Base-by-base conservation (phyloP, 192 early-diverging fungal species). In the Gaertneriomyces sp. region DNA sequence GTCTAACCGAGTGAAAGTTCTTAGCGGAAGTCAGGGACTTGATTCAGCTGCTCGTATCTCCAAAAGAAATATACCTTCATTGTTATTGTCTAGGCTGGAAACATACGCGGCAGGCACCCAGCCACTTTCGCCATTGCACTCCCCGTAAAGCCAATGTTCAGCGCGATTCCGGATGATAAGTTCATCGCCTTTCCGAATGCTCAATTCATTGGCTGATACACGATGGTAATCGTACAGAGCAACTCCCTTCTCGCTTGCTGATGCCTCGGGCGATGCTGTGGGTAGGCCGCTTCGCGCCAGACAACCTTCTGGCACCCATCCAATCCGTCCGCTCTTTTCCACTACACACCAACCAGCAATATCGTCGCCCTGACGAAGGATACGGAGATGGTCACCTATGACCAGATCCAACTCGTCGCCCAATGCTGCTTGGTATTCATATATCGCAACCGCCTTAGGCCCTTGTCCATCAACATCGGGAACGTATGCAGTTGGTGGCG, bases 41-140 rank as follows among this genome's bases (percentile, higher is more conserved):
- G 25, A 33, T 33, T 33, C 25, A 33, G 25, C 25, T 33, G 25
- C 25, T 33, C 25, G 0, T 33, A 0, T 0, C 2, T 33, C 25
- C 25, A 33, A 33, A 33, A 33, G 2, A 33, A 33, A 33, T 33
- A 33, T 33, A 33, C 25, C 25, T 33, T 33, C 25, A 33, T 33
- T 33, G 25, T 33, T 4, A 56, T 8, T 33, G 39, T 33, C 54
- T 66, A 68, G 69, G 14, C 83, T 67, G 45, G 74, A 78, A 33
- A 83, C 82, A 51, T 83, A 83, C 66, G 79, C 83, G 71, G 73
- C 74, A 45, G 81, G 81, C 0, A 83, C 81, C 81, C 81, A 83
- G 46, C 81, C 81, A 51, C 78, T 80, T 38, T 75, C 68, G 40
- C 65, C 79, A 39, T 72, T 51, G 11, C 66, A 51, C 42, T 69